Evolutionary conservation across 148 eudicot species (phyloP), one percentile per base, ranked within the genome.

Genomic region (Fagopyrum esculentum): DNA sequence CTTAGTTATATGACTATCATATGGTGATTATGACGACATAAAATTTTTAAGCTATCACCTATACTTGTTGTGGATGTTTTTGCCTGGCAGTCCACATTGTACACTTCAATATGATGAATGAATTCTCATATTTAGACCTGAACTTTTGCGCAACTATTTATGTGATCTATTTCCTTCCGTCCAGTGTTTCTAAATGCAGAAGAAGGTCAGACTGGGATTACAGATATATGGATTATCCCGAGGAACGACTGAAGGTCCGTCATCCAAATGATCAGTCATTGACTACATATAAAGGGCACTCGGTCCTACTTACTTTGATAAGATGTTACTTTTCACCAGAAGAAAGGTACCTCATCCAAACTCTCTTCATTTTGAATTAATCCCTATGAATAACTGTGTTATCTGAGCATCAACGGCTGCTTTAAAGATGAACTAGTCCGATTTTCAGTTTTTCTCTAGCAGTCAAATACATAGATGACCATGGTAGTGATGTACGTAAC

Each of bases 261-360:
- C 93, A 89, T 80, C 93, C 91, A 64, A 73, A 85, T 74, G 98
- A 94, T 82, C 88, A 81, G 71, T 94, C 98, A 68, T 60, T 94
- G 76, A 82, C 89, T 44, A 94, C 98, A 22, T 94, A 91, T 79
- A 90, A 76, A 84, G 97, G 98, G 35, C 98, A 94, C 74, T 77
- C 90, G 45, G 98, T 91, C 76, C 81, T 94, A 80, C 93, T 91
- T 16, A 91, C 98, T 57, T 91, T 94, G 9, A 88, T 94, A 75
- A 92, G 98, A 63, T 91, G 97, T 78, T 83, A 94, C 81, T 94
- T 94, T 85, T 94, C 97, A 29, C 97, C 98, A 11, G 89, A 83
- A 26, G 80, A 77, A 70, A 91, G 98, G 98, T 88, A 80, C 72
- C 61, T 48, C 16, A 16, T 8, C n/a, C 13, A 26, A 50, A 8